These are phyloP conservation scores for Porphyra umbilicalis DNA, from an alignment of 31 red algal genomes.

Conservation along the genomic window DNA sequence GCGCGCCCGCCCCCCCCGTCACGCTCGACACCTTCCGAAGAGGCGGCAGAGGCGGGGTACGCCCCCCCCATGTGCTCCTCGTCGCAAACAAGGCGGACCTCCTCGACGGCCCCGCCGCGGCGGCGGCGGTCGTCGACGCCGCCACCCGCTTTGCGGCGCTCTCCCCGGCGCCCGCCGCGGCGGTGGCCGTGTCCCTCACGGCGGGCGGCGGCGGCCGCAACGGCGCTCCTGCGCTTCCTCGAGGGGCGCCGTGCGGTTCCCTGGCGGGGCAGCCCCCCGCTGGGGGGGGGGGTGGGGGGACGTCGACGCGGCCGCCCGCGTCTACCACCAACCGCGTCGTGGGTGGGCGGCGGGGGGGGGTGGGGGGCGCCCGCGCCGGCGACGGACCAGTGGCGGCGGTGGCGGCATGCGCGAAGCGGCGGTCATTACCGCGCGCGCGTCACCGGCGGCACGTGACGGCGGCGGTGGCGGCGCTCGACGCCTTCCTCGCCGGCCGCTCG, in stretches of 20 bases:
- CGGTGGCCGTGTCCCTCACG: slow-evolving; percentile 8
- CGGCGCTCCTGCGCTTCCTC: not conserved
- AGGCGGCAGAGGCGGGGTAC: not conserved
- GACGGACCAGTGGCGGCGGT: not conserved
- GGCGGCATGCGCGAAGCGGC: slow-evolving; percentile 1
- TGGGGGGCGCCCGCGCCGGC: slow-evolving; percentile 22
- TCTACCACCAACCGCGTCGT: too few relatives aligned
- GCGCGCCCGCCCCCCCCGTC: too few relatives aligned
- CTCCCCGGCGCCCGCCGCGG: not conserved
- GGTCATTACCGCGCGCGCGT: slow-evolving; percentile 57
- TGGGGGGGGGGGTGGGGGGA: too few relatives aligned
- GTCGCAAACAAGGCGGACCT: not conserved
- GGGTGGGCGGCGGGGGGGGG: slow-evolving; percentile 41
- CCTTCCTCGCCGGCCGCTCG: slow-evolving; percentile 37
- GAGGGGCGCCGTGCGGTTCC: not conserved
- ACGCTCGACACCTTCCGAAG: not conserved
- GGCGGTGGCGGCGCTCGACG: slow-evolving; percentile 29
- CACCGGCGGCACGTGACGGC: slow-evolving; percentile 53
- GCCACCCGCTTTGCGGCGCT: not conserved
- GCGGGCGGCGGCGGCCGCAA: not conserved
- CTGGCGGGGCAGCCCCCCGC: not conserved
- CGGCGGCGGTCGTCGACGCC: not conserved
- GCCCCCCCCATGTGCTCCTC: not conserved
- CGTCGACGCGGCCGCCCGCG: too few relatives aligned
- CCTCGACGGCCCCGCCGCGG: not conserved